These are phyloP conservation scores for Vanrija sp. DNA, from an alignment of 1,284 basidiomycete species.

Conservation along the genomic window DNA sequence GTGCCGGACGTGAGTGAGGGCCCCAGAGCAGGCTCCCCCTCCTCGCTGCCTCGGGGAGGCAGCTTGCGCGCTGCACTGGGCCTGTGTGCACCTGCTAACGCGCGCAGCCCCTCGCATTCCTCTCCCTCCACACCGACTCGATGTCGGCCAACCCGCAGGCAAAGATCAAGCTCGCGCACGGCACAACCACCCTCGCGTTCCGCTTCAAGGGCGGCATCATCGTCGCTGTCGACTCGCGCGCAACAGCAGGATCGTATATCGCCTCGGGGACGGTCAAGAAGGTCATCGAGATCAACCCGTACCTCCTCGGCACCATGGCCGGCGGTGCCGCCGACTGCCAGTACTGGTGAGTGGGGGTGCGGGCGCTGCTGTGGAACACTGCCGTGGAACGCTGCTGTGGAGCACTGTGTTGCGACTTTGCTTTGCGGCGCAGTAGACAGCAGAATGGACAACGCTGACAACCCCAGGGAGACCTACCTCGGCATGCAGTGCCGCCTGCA, in stretches of 20 bases:
- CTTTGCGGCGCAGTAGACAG: not conserved
- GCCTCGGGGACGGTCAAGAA: slow-evolving; percentile 96
- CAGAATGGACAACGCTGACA: slow-evolving; percentile 2
- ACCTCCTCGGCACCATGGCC: slow-evolving; percentile 97
- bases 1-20: slow-evolving; percentile 48
- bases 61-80: too few species aligned
- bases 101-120: slow-evolving; percentile 75
- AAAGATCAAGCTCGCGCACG: slow-evolving; percentile 97
- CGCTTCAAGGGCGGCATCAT: slow-evolving; percentile 95
- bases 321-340: slow-evolving; percentile 78
- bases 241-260: slow-evolving; percentile 94
- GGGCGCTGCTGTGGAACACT: slow-evolving; percentile 46
- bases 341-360: slow-evolving; percentile 44
- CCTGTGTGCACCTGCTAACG: slow-evolving; percentile 4
- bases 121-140: slow-evolving; percentile 87
- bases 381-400: slow-evolving; percentile 52
- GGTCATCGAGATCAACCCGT: slow-evolving; percentile 99
- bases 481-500: slow-evolving; percentile 96
- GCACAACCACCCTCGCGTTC: slow-evolving; percentile 98
- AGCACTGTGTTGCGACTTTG: not conserved
- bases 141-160: slow-evolving; percentile 79
- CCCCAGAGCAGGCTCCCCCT: not conserved
- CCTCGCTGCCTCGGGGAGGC: not conserved
- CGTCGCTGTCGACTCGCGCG: slow-evolving; percentile 94
- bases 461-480: slow-evolving; percentile 86